These are phyloP conservation scores for Prunus padus DNA, from an alignment of 306 rosid species.

Conservation along the genomic window DNA sequence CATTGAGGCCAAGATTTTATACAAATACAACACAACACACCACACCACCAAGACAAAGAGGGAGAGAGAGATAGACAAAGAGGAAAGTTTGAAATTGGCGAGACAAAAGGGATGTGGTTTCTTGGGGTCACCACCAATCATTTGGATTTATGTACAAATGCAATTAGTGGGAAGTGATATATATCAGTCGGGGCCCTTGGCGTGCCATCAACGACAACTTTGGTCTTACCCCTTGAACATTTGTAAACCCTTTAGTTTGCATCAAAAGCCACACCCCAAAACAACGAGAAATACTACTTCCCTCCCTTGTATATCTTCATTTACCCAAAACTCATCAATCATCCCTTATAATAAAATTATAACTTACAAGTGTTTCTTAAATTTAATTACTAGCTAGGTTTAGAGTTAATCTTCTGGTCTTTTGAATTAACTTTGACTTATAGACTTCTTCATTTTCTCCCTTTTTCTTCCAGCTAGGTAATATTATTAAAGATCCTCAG, in stretches of 20 bases:
- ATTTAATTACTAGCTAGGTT: background rate
- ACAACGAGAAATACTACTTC: background rate
- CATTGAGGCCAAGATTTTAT: too few species aligned
- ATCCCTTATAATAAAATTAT: too few species aligned
- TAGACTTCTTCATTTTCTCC: too few species aligned
- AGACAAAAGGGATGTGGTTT: conserved; percentile 30
- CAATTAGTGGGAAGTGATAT: conserved; percentile 39
- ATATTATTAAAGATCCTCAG: background rate
- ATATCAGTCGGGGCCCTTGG: conserved; percentile 35
- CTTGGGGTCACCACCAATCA: conserved; percentile 53
- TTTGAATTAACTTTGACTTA: too few species aligned
- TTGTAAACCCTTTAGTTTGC: conserved; percentile 15
- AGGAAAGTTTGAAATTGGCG: conserved; percentile 37
- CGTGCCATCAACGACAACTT: conserved; percentile 63
- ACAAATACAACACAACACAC: too few species aligned
- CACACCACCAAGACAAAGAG: conserved; percentile 15
- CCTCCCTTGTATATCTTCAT: background rate
- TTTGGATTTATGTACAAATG: conserved; percentile 36
- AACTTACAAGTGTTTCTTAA: background rate
- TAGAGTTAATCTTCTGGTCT: background rate
- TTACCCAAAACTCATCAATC: background rate
- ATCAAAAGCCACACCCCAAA: conserved; percentile 20
- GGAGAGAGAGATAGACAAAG: conserved; percentile 29
- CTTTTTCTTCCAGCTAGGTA: background rate
- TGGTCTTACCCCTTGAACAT: conserved; percentile 26